A percentile compares a stretch with the other conserved stretches of the same genome.
Evolutionary conservation across 495 filamentous ascomycete genomes (phyloP).

Genomic region (Penicillium dipodomyicola): DNA sequence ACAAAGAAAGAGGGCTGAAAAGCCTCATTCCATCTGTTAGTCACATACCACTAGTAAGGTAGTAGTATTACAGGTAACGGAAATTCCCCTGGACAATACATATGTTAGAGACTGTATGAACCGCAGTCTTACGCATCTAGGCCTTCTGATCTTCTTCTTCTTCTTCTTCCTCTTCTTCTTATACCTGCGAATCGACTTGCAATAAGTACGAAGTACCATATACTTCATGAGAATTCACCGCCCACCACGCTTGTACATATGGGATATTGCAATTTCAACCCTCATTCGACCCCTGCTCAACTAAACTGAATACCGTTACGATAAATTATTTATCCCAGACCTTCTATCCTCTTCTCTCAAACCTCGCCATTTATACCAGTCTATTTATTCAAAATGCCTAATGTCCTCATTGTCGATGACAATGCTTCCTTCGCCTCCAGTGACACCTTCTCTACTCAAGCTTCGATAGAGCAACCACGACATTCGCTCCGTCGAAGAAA

Average conservation of each 20-base stretch:
- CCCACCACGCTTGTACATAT: not conserved
- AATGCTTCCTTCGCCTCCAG: constrained; percentile 15
- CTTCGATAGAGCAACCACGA: constrained; percentile 5
- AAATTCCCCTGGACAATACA: not conserved
- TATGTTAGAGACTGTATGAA: not conserved
- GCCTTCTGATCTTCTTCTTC: constrained; percentile 7
- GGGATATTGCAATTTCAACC: constrained; percentile 2
- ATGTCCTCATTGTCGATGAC: constrained; percentile 15
- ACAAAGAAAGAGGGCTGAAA: too few relatives aligned
- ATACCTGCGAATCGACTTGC: not conserved
- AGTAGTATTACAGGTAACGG: not conserved
- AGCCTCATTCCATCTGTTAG: too few relatives aligned
- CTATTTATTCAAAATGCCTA: constrained; percentile 13
- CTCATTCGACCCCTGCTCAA: not conserved
- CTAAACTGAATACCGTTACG: not conserved
- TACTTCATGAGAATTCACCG: not conserved
- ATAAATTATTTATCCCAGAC: constrained; percentile 3
- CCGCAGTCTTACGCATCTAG: not conserved
- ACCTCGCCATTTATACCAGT: not conserved
- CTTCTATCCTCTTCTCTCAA: not conserved
- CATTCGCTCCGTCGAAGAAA: constrained; percentile 14
- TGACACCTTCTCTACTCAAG: constrained; percentile 19
- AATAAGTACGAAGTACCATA: not conserved
- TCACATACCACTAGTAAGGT: not conserved
- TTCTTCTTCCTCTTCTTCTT: constrained; percentile 9